Conservation (phyloP, 2,329 filamentous ascomycete species). For the Aspergillus jensenii region DNA sequence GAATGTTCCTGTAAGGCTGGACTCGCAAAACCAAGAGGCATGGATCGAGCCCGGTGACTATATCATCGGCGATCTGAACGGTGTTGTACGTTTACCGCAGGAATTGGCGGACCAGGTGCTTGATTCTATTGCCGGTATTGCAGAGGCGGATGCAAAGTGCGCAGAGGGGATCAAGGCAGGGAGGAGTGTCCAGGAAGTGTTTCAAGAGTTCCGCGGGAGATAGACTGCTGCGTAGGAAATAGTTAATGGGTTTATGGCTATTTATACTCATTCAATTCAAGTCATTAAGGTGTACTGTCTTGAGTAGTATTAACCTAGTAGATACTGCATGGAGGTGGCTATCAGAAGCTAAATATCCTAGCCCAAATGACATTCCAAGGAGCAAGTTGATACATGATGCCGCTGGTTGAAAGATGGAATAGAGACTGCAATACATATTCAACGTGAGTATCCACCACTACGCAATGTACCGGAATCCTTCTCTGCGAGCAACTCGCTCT, state of each 20-base stretch:
- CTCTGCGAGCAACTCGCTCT: background rate
- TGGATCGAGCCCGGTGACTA: conserved; percentile 36
- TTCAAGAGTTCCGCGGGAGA: conserved; percentile 8
- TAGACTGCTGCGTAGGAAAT: background rate
- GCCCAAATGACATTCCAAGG: too few species aligned
- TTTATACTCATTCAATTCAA: too few species aligned
- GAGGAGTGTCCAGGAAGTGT: conserved; percentile 5
- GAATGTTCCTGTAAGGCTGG: conserved; percentile 27
- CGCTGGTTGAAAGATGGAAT: too few species aligned
- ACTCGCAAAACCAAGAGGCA: background rate
- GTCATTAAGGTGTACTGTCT: too few species aligned
- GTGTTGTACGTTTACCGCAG: conserved; percentile 35
- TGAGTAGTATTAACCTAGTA: too few species aligned
- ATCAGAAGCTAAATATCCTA: too few species aligned
- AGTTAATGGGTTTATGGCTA: too few species aligned
- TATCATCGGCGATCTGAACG: conserved; percentile 39
- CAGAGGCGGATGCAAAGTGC: conserved; percentile 11
- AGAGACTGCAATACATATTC: too few species aligned
- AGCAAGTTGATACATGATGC: too few species aligned
- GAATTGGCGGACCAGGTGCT: conserved; percentile 16
- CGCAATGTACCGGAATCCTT: background rate
- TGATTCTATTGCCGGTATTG: conserved; percentile 2
- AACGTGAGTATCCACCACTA: background rate
- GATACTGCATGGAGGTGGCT: too few species aligned
- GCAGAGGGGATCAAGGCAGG: conserved; percentile 9